These are phyloP conservation scores for Penicillium crustosum DNA, from an alignment of 2,329 filamentous ascomycete species.

Conservation along the genomic window DNA sequence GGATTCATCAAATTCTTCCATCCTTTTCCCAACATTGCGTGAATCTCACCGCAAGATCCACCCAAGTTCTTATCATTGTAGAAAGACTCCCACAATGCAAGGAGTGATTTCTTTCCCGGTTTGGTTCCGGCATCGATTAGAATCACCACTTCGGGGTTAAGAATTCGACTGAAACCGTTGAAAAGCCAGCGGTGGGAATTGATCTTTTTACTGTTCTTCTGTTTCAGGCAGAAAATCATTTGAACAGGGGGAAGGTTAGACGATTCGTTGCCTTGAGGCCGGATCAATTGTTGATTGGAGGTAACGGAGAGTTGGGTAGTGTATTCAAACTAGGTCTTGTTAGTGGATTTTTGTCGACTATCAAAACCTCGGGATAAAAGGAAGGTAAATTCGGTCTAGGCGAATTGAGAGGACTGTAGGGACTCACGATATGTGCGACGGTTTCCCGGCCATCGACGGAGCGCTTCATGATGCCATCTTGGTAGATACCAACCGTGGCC, in stretches of 20 bases:
- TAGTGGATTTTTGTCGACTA: not conserved
- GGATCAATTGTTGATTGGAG: constrained; percentile 88
- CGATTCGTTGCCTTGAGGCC: constrained; percentile 77
- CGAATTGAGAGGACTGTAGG: not conserved
- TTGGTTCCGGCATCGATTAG: constrained; percentile 95
- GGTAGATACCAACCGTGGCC: constrained; percentile 92
- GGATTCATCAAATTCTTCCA: constrained; percentile 91
- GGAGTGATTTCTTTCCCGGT: constrained; percentile 83
- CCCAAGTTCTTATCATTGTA: constrained; percentile 99
- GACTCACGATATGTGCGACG: constrained; percentile 73
- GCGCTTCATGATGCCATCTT: constrained; percentile 97
- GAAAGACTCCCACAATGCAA: constrained; percentile 94
- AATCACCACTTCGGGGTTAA: constrained; percentile 95
- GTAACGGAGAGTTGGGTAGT: constrained; percentile 95
- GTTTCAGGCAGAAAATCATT: constrained; percentile 98
- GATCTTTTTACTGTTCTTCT: constrained; percentile 99
- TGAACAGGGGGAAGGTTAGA: constrained; percentile 88
- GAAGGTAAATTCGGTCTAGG: not conserved
- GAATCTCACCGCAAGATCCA: constrained; percentile 96
- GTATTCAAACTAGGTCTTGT: constrained; percentile 70
- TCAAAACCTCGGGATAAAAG: not conserved
- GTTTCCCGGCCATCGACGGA: constrained; percentile 96
- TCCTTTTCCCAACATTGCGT: constrained; percentile 88
- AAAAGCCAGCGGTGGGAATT: constrained; percentile 98
- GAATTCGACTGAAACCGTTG: constrained; percentile 90